Base-by-base conservation (phyloP, 2,329 filamentous ascomycete genomes). In the Fusarium algeriense region DNA sequence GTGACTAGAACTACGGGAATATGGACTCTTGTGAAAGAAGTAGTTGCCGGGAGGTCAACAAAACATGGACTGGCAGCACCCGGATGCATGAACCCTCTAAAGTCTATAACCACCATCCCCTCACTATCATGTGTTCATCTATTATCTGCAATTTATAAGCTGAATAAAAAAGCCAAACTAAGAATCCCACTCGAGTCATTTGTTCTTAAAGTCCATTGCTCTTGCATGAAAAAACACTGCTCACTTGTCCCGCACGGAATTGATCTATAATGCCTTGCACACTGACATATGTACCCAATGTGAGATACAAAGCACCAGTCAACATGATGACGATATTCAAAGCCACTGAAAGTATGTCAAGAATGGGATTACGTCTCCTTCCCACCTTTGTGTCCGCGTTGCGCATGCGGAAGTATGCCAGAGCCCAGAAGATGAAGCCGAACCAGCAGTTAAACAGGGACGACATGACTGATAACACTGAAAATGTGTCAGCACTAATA, bases 361-460 rank as follows among this genome's bases (percentile, higher is more conserved):
- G 81, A 45, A 89, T 28, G 10, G 66, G 75, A 45, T 88, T 88
- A 23, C 87, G 83, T 4, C 81, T 83, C 62, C 83, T 86, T 56
- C 87, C 85, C 37, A 87, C 85, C 1, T 83, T 82, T 1, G 84
- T 77, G 8, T 93, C 91, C 4, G 88, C 91, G 34, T 83, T 83
- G 48, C 92, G 86, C 91, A 95, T 93, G 59, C 92, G 88, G 74
- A 94, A 88, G 78, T 93, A 95, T 3, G 92, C 92, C 2, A 93
- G 86, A 12, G 92, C 92, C 93, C 92, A 98, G 84, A 97, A 98
- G 77, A 97, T 97, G 85, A 97, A 98, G 26, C 95, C 95, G 75
- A 95, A 95, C 86, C 94, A 95, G 63, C 92, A 95, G 82, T 97
- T 94, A 78, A 97, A 97, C 2, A 97, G 87, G 5, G 93, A 93